These are phyloP conservation scores for Rhododendron molle DNA, from an alignment of 148 eudicot species.

Conservation along the genomic window DNA sequence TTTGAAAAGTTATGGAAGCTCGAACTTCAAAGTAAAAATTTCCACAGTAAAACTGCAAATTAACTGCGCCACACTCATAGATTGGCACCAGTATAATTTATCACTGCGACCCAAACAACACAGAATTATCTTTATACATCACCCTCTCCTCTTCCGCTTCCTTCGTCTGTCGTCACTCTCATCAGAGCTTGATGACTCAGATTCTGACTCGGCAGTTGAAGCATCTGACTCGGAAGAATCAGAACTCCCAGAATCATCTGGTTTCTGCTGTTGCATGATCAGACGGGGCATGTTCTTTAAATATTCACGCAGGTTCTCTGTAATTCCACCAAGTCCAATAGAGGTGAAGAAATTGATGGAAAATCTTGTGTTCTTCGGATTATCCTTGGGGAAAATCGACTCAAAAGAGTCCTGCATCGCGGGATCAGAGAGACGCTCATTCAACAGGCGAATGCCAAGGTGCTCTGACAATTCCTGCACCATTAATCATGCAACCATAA, in stretches of 20 bases:
- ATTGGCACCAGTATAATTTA: background rate
- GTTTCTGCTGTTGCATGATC: slow-evolving; percentile 82
- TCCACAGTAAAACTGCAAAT: background rate
- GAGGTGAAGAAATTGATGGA: slow-evolving; percentile 87
- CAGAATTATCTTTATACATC: background rate
- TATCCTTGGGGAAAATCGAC: slow-evolving; percentile 76
- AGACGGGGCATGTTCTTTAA: slow-evolving; percentile 88
- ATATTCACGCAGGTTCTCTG: slow-evolving; percentile 79
- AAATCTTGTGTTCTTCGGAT: slow-evolving; percentile 76
- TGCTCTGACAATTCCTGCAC: slow-evolving; percentile 84
- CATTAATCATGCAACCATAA: slow-evolving; percentile 5
- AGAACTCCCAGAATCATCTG: slow-evolving; percentile 42
- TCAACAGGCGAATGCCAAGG: slow-evolving; percentile 71
- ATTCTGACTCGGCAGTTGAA: slow-evolving; percentile 20
- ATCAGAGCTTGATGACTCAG: slow-evolving; percentile 47
- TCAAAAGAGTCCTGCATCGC: slow-evolving; percentile 73
- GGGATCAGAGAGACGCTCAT: slow-evolving; percentile 73
- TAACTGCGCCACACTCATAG: background rate
- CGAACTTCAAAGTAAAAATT: background rate
- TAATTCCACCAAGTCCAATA: slow-evolving; percentile 87
- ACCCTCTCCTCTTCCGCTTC: slow-evolving; percentile 45
- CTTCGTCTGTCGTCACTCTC: slow-evolving; percentile 35
- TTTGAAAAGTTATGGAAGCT: background rate
- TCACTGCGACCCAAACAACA: background rate
- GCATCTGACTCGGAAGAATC: slow-evolving; percentile 21